Conservation (phyloP, 768 basidiomycete species). For the Favolaschia claudopus region DNA sequence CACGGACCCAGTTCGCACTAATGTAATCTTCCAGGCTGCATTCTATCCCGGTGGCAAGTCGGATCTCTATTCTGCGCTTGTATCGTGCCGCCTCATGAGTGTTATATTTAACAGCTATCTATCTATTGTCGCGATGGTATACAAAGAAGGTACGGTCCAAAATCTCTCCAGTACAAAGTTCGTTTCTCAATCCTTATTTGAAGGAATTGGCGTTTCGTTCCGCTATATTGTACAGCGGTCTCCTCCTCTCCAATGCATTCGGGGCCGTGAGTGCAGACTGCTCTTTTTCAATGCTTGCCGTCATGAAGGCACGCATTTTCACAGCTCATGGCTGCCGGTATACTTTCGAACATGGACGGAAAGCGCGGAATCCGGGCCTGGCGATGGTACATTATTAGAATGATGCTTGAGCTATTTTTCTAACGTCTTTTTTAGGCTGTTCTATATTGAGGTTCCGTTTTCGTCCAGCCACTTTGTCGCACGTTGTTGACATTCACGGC, state of each 20-base stretch:
- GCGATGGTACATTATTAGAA: constrained; percentile 60
- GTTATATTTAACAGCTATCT: constrained; percentile 32
- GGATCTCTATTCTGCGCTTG: constrained; percentile 24
- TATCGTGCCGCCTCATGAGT: neutral
- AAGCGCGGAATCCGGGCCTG: constrained; percentile 71
- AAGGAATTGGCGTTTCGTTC: constrained; percentile 74
- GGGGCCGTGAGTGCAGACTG: constrained; percentile 51
- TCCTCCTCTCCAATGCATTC: constrained; percentile 72
- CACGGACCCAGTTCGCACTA: neutral
- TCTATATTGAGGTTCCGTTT: constrained; percentile 64
- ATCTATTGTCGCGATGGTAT: constrained; percentile 62
- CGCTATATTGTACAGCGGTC: constrained; percentile 65
- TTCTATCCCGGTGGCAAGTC: constrained; percentile 68
- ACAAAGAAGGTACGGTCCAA: constrained; percentile 54
- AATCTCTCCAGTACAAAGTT: neutral
- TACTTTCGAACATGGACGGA: constrained; percentile 74
- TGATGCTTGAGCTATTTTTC: neutral
- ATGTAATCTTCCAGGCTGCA: constrained; percentile 48
- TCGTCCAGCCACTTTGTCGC: neutral
- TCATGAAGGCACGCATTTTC: no score
- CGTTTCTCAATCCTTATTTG: constrained; percentile 14
- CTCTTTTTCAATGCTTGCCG: neutral
- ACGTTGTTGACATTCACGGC: neutral
- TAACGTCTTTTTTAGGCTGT: constrained; percentile 53
- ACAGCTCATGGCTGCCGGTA: constrained; percentile 80